Base-by-base conservation (phyloP, 208 protist genomes). In the Wallacemonas sp. region DNA sequence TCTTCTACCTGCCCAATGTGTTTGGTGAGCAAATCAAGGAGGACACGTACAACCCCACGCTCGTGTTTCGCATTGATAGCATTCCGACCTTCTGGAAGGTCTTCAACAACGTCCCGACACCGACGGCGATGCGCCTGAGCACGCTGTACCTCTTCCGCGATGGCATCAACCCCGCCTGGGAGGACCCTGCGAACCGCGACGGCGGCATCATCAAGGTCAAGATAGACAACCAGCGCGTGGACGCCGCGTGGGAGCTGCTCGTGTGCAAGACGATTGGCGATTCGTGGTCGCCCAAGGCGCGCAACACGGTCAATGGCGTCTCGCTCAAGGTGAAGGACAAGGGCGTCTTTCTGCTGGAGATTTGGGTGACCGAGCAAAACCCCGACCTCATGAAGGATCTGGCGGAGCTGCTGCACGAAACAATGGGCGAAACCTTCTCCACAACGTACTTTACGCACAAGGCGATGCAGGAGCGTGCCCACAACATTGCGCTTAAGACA, bases 91-190 rank as follows among this genome's bases (percentile, higher is more conserved):
- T 96, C 65, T 97, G 82, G 83, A 93, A 85, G 62, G 83, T 98
- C 8, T 88, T 97, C 71, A 98, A 99, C 70, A 98, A 99, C 69
- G 76, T 99, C 23, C 80, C 90, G 34, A 47, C 75, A 1, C 90
- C 94, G 24, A 90, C 78, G 2, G 68, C 81, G 29, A 80, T 98
- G 56, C 66, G 61, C 24, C 65, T 77, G 44, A 92, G 95, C 55
- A 97, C 90, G 55, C 93, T 98, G 33, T 97, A 97, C 74, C 82
- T 99, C 29, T 98, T 99, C 76, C 94, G 96, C 23, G 88, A 97
- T 52, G 95, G 92, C 54, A 97, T 99, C 49, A 85, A 97, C 68
- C 97, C 97, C 55, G 96, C 96, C 78, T 99, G 97, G 97, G 97
- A 99, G 75, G 92, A 98, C 70, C 61, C 78, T 16, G 73, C 77